These are phyloP conservation scores for Allium cepa DNA, from an alignment of 106 monocot genomes.

Conservation along the genomic window DNA sequence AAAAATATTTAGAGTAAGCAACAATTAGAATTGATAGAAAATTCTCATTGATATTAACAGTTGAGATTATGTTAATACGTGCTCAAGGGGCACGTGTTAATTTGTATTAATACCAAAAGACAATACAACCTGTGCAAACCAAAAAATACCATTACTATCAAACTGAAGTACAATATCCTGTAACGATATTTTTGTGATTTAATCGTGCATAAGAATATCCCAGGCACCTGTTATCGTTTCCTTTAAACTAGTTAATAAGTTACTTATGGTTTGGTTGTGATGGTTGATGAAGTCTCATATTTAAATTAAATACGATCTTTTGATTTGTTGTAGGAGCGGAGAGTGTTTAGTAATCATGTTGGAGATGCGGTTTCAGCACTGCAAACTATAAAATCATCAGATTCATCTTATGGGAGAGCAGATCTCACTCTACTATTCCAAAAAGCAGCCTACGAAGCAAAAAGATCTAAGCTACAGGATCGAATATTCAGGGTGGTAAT, in stretches of 20 bases:
- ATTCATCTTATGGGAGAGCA: constrained; percentile 34
- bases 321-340: constrained; percentile 34
- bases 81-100: no score
- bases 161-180: no score
- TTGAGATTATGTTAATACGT: no score
- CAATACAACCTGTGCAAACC: no score
- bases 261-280: not conserved
- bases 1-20: no score
- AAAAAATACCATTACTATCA: no score
- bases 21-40: no score
- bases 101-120: no score
- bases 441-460: constrained; percentile 57
- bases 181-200: no score
- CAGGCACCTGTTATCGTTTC: not conserved
- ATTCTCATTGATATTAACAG: no score
- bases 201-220: not conserved
- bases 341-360: constrained; percentile 66
- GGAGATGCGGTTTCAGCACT: constrained; percentile 38
- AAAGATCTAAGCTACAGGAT: constrained; percentile 49
- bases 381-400: constrained; percentile 26
- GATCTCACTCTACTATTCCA: constrained; percentile 79
- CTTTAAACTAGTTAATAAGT: not conserved
- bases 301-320: not conserved
- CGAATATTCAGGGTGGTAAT: constrained; percentile 79
- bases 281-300: constrained; percentile 7